A percentile compares a stretch with the other conserved stretches of the same genome.
Conservation (phyloP, 2,329 filamentous ascomycete species). For the Colletotrichum theobromicola region DNA sequence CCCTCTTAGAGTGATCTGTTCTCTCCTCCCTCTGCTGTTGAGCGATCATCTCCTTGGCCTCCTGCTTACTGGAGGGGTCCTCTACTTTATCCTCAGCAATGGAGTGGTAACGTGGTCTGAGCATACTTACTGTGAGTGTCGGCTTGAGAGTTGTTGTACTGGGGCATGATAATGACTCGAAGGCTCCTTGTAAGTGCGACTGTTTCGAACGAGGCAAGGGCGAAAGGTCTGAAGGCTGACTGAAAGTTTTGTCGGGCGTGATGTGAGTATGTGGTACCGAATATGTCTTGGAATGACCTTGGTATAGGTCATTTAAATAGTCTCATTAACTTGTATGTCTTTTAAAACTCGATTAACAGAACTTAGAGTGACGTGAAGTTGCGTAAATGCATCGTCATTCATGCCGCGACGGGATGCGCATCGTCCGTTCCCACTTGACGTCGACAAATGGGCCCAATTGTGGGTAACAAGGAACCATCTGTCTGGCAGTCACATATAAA, state of each 20-base stretch:
- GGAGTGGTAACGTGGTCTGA: too few relatives aligned
- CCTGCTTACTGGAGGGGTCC: not conserved
- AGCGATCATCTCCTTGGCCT: not conserved
- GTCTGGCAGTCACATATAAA: not conserved
- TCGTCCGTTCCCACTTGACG: not conserved
- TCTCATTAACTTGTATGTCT: not conserved
- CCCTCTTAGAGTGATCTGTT: constrained; percentile 2
- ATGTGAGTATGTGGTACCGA: not conserved
- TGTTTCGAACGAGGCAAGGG: not conserved
- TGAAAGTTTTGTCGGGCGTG: not conserved
- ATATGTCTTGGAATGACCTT: not conserved
- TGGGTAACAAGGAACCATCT: not conserved
- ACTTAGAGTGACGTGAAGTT: not conserved
- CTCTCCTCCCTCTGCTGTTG: not conserved
- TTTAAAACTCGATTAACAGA: too few relatives aligned
- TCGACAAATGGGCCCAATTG: not conserved
- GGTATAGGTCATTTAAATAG: not conserved
- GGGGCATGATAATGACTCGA: not conserved
- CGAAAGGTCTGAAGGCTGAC: not conserved
- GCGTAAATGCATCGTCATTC: not conserved
- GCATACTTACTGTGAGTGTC: not conserved
- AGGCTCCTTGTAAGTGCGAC: not conserved
- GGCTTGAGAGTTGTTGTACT: not conserved
- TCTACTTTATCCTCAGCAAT: not conserved
- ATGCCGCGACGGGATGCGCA: not conserved